A percentile compares a stretch with the other conserved stretches of the same genome.
phyloP scores from a whole-genome alignment of 805 yeast genomes.

The Starmerella sp. region DNA sequence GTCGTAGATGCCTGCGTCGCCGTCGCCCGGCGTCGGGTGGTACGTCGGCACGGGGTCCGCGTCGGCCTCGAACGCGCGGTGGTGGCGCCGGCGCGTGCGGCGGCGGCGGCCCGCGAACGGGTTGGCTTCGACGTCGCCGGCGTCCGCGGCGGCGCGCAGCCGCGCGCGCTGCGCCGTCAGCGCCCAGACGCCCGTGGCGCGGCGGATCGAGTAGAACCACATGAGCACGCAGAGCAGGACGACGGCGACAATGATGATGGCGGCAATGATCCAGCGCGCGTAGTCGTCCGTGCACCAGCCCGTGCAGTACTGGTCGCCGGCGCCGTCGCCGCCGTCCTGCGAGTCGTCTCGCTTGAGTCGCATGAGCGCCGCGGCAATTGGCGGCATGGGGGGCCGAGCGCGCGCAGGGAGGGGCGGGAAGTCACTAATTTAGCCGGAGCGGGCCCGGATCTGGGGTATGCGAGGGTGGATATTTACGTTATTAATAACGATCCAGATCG shows the following conservation, averaged over 20 bases:
- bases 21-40: slow-evolving; percentile 15
- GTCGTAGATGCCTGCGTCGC: slow-evolving; percentile 19
- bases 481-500: too few relatives aligned
- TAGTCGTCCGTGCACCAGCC: background rate
- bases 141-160: background rate
- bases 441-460: background rate
- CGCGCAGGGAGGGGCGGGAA: too few relatives aligned
- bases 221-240: background rate
- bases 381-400: too few relatives aligned
- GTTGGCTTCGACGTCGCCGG: background rate
- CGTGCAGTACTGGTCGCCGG: background rate
- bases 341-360: background rate
- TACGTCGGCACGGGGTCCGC: slow-evolving; percentile 19
- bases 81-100: background rate
- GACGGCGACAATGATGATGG: background rate
- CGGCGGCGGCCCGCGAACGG: background rate
- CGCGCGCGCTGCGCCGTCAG: background rate
- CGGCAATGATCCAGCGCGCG: slow-evolving; percentile 9
- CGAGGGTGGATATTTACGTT: background rate
- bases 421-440: too few relatives aligned
- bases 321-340: background rate
- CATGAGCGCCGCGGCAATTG: background rate
- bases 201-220: background rate
- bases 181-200: slow-evolving; percentile 6
- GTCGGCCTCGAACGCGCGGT: slow-evolving; percentile 3